phyloP scores from a whole-genome alignment of 2,329 filamentous ascomycete species.

The Plectosphaerella sp. region DNA sequence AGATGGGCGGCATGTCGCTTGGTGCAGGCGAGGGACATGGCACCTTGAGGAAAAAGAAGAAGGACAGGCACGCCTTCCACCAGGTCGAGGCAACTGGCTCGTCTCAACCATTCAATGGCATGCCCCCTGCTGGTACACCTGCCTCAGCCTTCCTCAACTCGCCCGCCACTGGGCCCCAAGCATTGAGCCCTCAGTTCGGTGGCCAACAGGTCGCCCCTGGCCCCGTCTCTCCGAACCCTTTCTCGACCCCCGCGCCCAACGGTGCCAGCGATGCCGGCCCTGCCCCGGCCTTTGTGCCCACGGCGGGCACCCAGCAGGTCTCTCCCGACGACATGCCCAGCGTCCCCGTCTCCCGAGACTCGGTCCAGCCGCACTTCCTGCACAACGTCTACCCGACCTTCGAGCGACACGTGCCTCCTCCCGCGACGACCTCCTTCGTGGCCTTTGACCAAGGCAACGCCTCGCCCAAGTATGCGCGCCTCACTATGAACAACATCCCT shows the following conservation, averaged over 20 bases:
- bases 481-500: conserved; percentile 93
- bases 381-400: conserved; percentile 91
- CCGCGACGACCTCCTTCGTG: conserved; percentile 82
- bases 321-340: conserved; percentile 92
- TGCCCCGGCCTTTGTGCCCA: conserved; percentile 44
- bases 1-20: conserved; percentile 75
- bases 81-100: conserved; percentile 69
- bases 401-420: conserved; percentile 87
- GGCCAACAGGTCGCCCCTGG: conserved; percentile 34
- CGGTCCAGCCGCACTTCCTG: conserved; percentile 77
- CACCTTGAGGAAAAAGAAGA: conserved; percentile 69
- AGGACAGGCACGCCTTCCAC: conserved; percentile 91
- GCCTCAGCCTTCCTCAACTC: conserved; percentile 33
- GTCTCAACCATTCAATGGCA: conserved; percentile 66
- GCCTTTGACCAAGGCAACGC: conserved; percentile 96
- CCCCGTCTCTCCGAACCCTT: conserved; percentile 17
- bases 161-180: conserved; percentile 27
- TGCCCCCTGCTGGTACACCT: conserved; percentile 53
- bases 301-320: conserved; percentile 68
- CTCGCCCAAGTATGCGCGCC: conserved; percentile 86
- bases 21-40: conserved; percentile 43
- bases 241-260: conserved; percentile 16
- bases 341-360: conserved; percentile 79
- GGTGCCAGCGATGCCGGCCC: conserved; percentile 28
- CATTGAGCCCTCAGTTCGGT: conserved; percentile 49